Base-by-base conservation (phyloP, 192 early-diverging fungal genomes). In the Podila epigama region DNA sequence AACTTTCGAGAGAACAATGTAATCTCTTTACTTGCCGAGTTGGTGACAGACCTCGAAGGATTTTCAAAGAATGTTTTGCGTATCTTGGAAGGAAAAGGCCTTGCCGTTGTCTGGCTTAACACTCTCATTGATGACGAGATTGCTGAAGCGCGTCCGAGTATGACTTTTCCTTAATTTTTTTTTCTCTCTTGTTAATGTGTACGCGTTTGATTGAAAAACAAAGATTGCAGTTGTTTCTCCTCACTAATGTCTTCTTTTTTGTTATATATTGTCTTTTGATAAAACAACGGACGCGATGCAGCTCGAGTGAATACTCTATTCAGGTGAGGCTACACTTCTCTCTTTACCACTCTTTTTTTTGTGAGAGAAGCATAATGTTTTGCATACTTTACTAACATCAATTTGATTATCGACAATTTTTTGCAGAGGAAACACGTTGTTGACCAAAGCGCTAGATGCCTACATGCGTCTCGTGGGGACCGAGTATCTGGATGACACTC, bases 391-490 rank as follows among this genome's bases (percentile, higher is more conserved):
- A 18, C n/a, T 56, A 6, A 22, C 33, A 56, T 55, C 9, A 32
- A 28, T 10, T 53, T 31, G 6, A 0, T 20, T 65, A n/a, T n/a
- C n/a, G n/a, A n/a, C n/a, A n/a, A n/a, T n/a, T n/a, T n/a, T n/a
- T n/a, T n/a, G n/a, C n/a, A 85, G 90, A 52, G 88, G 89, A 20
- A 82, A 90, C 16, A 88, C 91, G 15, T 80, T 90, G 18, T 70
- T 88, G 29, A 92, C 91, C 2, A 89, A 89, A 28, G 86, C 88
- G 5, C 72, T 91, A 33, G 91, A 92, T 71, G 83, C 85, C 8
- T 86, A 90, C 58, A 92, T 92, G 91, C 89, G 88, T 29, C 70
- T 90, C 41, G 70, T 87, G 16, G 89, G 91, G 1, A 80, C 85
- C 37, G 67, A 80, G 36, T 91, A 87, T 35, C 58, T 91, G 7